Evolutionary conservation across 148 eudicot genomes (phyloP), one percentile per base, ranked within the genome.

Genomic region (Salicornia ramosissima): DNA sequence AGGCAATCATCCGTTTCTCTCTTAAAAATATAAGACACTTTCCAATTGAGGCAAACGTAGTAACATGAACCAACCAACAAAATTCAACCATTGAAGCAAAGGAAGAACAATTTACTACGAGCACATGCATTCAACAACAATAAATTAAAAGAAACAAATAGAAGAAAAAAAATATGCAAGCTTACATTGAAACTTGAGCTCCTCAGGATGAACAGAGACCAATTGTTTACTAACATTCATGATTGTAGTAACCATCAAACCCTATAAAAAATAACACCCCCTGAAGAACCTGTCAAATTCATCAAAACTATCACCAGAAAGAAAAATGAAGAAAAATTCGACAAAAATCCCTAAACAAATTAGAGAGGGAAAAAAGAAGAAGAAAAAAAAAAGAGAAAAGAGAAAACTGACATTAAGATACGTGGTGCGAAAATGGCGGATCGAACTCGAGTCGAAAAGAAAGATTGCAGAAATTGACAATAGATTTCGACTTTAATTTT

Each of bases 171-270:
- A 45, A 30, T 30, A 29, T 50, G 19, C 18, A 49, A 16, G 74
- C 77, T 2, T 85, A 91, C 97, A 81, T 71, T 79, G 84, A 43
- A 91, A 91, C 65, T 64, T 84, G 80, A 91, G 90, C 73, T 91
- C 97, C 19, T 87, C 90, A 19, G 97, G 97, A 8, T 82, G 83
- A 80, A 91, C 87, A 58, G 86, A 78, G 65, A 91, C 80, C 77
- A 87, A 83, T 49, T 82, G 90, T 68, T 79, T 84, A 73, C 60
- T 67, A 67, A 79, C 76, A 75, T 72, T 74, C 83, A 82, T 83
- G 52, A 68, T 70, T 71, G 72, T 53, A 52, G 67, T 53, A 53
- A 31, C 61, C 74, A 67, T 64, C 65, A 26, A 76, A 46, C 26
- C 54, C 52, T 70, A 36, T 33, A 63, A 58, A 49, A 31, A 2